A percentile compares a stretch with the other conserved stretches of the same genome.
These are phyloP conservation scores for Neurospora sublineolata DNA, from an alignment of 495 filamentous ascomycete genomes.

Conservation along the genomic window DNA sequence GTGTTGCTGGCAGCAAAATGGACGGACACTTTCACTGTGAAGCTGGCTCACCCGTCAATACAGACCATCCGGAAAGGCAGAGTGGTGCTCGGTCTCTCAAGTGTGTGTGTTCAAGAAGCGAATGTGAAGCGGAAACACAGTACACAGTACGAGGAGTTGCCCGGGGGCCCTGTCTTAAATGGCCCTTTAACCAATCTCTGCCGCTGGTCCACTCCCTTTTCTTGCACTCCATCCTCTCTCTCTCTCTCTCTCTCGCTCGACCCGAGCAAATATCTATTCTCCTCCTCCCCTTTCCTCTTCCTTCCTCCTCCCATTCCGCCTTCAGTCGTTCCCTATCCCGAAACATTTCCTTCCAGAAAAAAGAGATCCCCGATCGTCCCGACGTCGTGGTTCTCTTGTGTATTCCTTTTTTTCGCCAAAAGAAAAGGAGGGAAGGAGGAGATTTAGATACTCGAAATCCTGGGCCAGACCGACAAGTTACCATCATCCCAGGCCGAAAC, in stretches of 20 bases:
- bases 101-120: not conserved
- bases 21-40: not conserved
- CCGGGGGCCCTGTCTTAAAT: constrained; percentile 39
- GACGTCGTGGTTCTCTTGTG: constrained; percentile 7
- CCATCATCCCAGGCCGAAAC: constrained; percentile 7
- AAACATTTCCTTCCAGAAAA: constrained; percentile 34
- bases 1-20: not conserved
- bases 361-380: not conserved
- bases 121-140: not conserved
- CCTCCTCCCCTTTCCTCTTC: constrained; percentile 37
- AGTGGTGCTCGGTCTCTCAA: not conserved
- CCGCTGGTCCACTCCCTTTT: constrained; percentile 40
- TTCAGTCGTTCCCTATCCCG: constrained; percentile 40
- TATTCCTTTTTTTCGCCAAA: constrained; percentile 22
- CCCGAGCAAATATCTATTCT: constrained; percentile 45
- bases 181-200: constrained; percentile 37
- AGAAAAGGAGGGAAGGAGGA: constrained; percentile 33
- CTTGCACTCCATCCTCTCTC: constrained; percentile 45
- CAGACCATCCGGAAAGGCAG: not conserved
- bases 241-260: constrained; percentile 8
- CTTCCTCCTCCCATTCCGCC: constrained; percentile 42
- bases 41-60: not conserved
- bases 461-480: constrained; percentile 20
- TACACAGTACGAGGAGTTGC: constrained; percentile 2
- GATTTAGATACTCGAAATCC: constrained; percentile 20